A percentile compares a stretch with the other conserved stretches of the same genome.
These are phyloP conservation scores for Claviceps capensis DNA, from an alignment of 2,329 filamentous ascomycete species.

Conservation along the genomic window DNA sequence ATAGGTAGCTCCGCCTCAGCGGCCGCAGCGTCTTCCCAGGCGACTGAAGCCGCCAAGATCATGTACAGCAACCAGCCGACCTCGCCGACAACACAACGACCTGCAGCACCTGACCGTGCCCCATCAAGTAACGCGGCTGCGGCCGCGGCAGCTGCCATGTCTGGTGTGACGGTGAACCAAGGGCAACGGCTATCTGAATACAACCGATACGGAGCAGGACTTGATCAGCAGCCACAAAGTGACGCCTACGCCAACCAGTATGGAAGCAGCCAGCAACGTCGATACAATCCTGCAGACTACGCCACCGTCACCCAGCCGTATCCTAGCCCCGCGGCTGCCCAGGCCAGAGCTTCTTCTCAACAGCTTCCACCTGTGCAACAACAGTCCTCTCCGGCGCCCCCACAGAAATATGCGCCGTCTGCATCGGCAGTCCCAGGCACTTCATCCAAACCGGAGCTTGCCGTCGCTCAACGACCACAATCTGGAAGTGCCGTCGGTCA, in stretches of 20 bases:
- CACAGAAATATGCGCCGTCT: conserved; percentile 24
- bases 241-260: conserved; percentile 24
- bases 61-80: conserved; percentile 44
- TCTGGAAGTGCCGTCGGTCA: conserved; percentile 17
- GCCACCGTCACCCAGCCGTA: conserved; percentile 43
- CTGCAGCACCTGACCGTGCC: conserved; percentile 36
- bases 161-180: conserved; percentile 24
- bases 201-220: conserved; percentile 20
- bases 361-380: conserved; percentile 12
- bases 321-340: conserved; percentile 16
- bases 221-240: conserved; percentile 20
- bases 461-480: conserved; percentile 18
- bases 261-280: conserved; percentile 28
- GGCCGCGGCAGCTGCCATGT: conserved; percentile 46
- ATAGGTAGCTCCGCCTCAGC: conserved; percentile 14
- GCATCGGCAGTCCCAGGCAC: conserved; percentile 12
- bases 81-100: conserved; percentile 36
- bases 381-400: conserved; percentile 19
- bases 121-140: conserved; percentile 42
- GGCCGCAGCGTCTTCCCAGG: conserved; percentile 23
- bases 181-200: conserved; percentile 22
- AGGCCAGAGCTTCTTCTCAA: conserved; percentile 17
- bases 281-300: conserved; percentile 70
- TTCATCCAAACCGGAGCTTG: conserved; percentile 24
- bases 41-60: conserved; percentile 49